A percentile compares a stretch with the other conserved stretches of the same genome.
Conservation (phyloP, 2,329 filamentous ascomycete genomes). For the Endoconidiophora laricicola region DNA sequence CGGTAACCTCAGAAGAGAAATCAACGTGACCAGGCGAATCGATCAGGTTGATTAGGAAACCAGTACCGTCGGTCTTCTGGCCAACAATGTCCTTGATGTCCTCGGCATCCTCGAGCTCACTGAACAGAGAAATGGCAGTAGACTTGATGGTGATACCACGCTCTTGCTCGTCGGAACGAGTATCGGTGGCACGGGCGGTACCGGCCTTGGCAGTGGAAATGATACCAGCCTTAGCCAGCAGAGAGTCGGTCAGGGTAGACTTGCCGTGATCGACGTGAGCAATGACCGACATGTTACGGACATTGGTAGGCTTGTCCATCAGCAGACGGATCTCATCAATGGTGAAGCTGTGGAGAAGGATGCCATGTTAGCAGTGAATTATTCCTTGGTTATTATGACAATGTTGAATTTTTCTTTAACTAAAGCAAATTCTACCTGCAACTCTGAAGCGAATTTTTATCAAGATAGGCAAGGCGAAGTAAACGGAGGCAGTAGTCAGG, state of each 20-base stretch:
- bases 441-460: not conserved
- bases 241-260: slow-evolving; percentile 97
- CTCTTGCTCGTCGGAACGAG: slow-evolving; percentile 93
- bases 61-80: slow-evolving; percentile 74
- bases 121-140: slow-evolving; percentile 96
- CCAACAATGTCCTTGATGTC: slow-evolving; percentile 89
- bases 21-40: slow-evolving; percentile 99
- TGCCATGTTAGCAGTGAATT: slow-evolving; percentile 26
- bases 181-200: slow-evolving; percentile 91
- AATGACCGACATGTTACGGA: slow-evolving; percentile 99
- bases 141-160: slow-evolving; percentile 99
- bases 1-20: slow-evolving; percentile 99
- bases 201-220: slow-evolving; percentile 96
- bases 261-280: slow-evolving; percentile 99
- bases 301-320: slow-evolving; percentile 66
- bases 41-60: slow-evolving; percentile 99
- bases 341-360: slow-evolving; percentile 60
- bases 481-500: no score
- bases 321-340: slow-evolving; percentile 74
- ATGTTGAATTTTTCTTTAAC: not conserved
- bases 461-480: not conserved
- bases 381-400: not conserved
- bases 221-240: slow-evolving; percentile 98
- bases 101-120: slow-evolving; percentile 60
- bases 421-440: not conserved